Evolutionary conservation across 345 rosid genomes (phyloP).

Genomic region (Angophora floribunda): DNA sequence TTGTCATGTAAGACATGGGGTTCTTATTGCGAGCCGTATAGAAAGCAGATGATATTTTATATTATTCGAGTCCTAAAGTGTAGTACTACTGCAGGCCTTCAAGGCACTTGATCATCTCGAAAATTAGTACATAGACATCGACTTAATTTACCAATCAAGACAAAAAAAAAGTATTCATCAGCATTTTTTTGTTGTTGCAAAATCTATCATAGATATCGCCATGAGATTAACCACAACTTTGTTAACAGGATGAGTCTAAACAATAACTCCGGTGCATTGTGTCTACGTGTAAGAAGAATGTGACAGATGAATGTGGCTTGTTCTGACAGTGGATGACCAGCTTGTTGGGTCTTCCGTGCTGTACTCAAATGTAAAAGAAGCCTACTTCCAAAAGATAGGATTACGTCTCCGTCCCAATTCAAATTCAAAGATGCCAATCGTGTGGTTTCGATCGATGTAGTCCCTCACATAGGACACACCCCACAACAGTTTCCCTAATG

Average conservation of each 20-base stretch:
- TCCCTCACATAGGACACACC: neutral
- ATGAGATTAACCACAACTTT: neutral
- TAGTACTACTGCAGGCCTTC: neutral
- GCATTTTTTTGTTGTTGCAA: neutral
- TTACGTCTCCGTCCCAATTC: neutral
- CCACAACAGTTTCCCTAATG: neutral
- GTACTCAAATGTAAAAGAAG: neutral
- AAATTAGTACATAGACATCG: neutral
- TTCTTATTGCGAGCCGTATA: neutral
- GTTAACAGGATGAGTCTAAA: neutral
- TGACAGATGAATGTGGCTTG: neutral
- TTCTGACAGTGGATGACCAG: neutral
- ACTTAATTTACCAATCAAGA: too few relatives aligned
- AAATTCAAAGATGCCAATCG: constrained; percentile 32
- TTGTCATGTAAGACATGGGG: neutral
- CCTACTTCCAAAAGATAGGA: neutral
- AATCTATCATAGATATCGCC: too few relatives aligned
- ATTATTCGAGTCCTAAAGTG: neutral
- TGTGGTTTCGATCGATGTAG: constrained; percentile 9
- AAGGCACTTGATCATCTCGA: neutral
- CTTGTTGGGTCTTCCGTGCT: neutral
- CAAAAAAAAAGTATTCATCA: neutral
- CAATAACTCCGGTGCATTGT: accelerated
- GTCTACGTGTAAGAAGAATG: neutral
- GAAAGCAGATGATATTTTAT: neutral